Evolutionary conservation across 169 alveolate species (phyloP).

Genomic region (Babesia ovata): DNA sequence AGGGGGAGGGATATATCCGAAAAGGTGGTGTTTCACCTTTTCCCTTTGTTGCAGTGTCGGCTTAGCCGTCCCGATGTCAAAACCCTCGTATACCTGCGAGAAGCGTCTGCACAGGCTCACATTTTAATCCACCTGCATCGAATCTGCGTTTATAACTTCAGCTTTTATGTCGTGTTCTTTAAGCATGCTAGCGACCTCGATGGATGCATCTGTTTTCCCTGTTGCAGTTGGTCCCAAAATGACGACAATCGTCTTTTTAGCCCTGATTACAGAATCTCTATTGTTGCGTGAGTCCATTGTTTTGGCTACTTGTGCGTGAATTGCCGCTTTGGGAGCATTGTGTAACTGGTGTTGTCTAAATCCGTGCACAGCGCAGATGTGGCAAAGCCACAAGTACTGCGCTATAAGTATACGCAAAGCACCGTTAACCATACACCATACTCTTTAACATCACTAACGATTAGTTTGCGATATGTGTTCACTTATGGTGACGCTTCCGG

Average conservation of each 20-base stretch:
- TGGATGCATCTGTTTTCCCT: slow-evolving; percentile 74
- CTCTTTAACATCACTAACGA: background rate
- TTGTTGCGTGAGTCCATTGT: background rate
- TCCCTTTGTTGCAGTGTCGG: slow-evolving; percentile 67
- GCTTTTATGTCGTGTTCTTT: slow-evolving; percentile 52
- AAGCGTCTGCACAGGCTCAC: background rate
- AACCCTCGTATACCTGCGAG: slow-evolving; percentile 69
- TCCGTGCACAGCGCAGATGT: background rate
- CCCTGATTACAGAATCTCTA: background rate
- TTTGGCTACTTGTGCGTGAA: too few relatives aligned
- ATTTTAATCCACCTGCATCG: slow-evolving; percentile 71
- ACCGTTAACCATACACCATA: slow-evolving; percentile 14
- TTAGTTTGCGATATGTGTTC: background rate
- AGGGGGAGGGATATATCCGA: slow-evolving; percentile 62
- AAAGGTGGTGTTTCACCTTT: slow-evolving; percentile 70
- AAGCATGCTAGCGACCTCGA: slow-evolving; percentile 67
- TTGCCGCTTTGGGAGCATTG: too few relatives aligned
- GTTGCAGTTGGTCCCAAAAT: slow-evolving; percentile 78
- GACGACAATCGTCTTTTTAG: slow-evolving; percentile 35
- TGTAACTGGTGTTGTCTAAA: background rate
- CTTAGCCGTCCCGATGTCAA: slow-evolving; percentile 73
- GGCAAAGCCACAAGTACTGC: slow-evolving; percentile 1
- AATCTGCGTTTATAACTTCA: slow-evolving; percentile 76
- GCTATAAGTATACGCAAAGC: background rate
- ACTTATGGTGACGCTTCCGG: slow-evolving; percentile 13